These are phyloP conservation scores for Globisporangium heterothallicum DNA, from an alignment of 352 stramenopile genomes.

Conservation along the genomic window DNA sequence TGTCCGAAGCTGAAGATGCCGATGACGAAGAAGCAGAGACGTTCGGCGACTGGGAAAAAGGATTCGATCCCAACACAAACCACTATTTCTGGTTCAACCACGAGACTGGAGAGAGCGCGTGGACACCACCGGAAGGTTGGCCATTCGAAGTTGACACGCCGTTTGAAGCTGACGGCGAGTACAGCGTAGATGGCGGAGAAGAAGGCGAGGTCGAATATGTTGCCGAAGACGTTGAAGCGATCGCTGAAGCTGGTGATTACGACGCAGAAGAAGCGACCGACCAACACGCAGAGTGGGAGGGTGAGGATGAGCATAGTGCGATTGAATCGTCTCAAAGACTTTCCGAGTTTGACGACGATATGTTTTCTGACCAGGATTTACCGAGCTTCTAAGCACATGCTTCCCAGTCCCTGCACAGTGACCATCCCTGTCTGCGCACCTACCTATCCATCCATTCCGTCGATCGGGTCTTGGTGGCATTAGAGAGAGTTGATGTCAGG, in stretches of 20 bases:
- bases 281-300: conserved; percentile 2
- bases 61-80: conserved; percentile 72
- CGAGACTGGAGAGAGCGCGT: conserved; percentile 67
- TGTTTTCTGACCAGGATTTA: conserved; percentile 46
- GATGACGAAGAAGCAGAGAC: conserved; percentile 74
- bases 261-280: conserved; percentile 15
- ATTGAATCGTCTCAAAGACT: conserved; percentile 23
- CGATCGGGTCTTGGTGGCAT: too few relatives aligned
- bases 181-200: conserved; percentile 14
- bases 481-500: conserved; percentile 1
- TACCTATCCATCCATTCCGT: background rate
- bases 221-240: conserved; percentile 6
- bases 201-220: conserved; percentile 9
- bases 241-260: conserved; percentile 4
- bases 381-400: conserved; percentile 29
- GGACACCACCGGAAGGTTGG: conserved; percentile 73
- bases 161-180: conserved; percentile 36
- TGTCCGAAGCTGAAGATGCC: conserved; percentile 39
- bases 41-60: conserved; percentile 84
- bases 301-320: conserved; percentile 10
- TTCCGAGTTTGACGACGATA: conserved; percentile 54
- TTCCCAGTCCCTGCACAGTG: background rate
- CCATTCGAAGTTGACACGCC: conserved; percentile 61
- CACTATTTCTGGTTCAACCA: conserved; percentile 91
- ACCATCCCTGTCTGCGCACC: too few relatives aligned